Evolutionary conservation across 176 grass and related monocot species (phyloP), one percentile per base, ranked within the genome.

Genomic region (Oryza punctata): DNA sequence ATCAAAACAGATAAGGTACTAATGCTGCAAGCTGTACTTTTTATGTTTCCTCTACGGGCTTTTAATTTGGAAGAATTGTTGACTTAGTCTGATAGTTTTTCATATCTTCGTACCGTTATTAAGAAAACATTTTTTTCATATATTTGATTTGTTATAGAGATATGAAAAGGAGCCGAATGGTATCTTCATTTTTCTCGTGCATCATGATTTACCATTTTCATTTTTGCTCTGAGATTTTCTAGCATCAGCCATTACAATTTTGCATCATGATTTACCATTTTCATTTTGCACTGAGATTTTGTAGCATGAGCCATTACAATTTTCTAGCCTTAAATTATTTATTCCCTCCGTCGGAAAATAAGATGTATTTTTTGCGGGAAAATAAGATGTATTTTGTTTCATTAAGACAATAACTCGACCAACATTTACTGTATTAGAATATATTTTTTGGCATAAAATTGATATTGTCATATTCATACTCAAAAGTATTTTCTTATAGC

Each of bases 1-100:
- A 80, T 52, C 70, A 43, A 63, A 75, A 50, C 15, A 25, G 35
- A 32, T 57, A 67, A 35, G 30, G 5, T 75, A 33, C 24, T 41
- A 43, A 29, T 78, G 46, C 32, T 9, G 73, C 73, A 67, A 86
- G 21, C 21, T 82, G 73, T 59, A 32, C 47, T 23, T 82, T 35
- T 7, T 37, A 72, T 72, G 7, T 15, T 21, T 85, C 8, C 21
- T 75, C 14, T 68, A 70, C 63, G 30, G 49, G 30, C 6, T 0
- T 57, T 57, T 57, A 9, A 63, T 81, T 60, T 38, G 3, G 0
- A 0, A 43, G 38, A 68, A 60, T 59, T 43, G 60, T 15, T 0
- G 14, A 24, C 30, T 25, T 54, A 65, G 19, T 61, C 24, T 61
- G n/a, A 61, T n/a, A 24, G 9, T 57, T 57, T 21, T 11, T 24